Percentiles rank a stretch among this genome's conserved stretches.
Evolutionary conservation across 106 monocot species (phyloP).

Genomic region (Hemerocallis citrina): DNA sequence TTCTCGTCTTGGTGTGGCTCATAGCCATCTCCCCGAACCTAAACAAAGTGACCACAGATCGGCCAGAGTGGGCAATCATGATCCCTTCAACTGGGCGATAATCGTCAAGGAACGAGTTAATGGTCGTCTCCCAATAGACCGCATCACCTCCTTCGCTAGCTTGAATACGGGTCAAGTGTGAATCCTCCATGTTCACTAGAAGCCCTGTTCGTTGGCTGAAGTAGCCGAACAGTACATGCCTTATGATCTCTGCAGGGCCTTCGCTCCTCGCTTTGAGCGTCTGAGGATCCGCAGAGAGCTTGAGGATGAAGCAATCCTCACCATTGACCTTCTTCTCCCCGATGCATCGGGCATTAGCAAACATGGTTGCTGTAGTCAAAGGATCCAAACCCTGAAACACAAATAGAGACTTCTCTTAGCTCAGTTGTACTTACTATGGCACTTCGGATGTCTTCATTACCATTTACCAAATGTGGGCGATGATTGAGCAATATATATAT

Average conservation of each 20-base stretch:
- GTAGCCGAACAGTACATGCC: constrained; percentile 90
- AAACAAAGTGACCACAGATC: constrained; percentile 80
- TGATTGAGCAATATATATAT: no score
- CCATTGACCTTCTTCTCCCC: constrained; percentile 94
- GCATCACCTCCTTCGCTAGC: constrained; percentile 69
- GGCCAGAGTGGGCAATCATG: constrained; percentile 91
- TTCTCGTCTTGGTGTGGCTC: constrained; percentile 92
- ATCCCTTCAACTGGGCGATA: constrained; percentile 79
- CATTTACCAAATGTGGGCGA: no score
- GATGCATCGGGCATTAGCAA: constrained; percentile 78
- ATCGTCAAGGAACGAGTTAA: constrained; percentile 78
- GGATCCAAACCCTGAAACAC: constrained; percentile 76
- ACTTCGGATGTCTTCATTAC: not conserved
- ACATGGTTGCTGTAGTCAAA: constrained; percentile 79
- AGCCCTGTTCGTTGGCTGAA: constrained; percentile 92
- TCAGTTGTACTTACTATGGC: not conserved
- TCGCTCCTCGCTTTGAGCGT: constrained; percentile 76
- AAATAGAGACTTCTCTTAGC: not conserved
- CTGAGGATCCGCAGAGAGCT: constrained; percentile 72
- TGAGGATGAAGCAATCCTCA: constrained; percentile 99
- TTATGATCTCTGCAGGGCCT: constrained; percentile 90
- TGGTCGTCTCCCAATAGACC: constrained; percentile 97
- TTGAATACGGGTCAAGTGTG: constrained; percentile 94
- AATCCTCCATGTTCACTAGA: constrained; percentile 84
- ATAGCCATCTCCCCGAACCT: constrained; percentile 88